Conservation (phyloP, 768 basidiomycete genomes). For the Pleurotus platypus region DNA sequence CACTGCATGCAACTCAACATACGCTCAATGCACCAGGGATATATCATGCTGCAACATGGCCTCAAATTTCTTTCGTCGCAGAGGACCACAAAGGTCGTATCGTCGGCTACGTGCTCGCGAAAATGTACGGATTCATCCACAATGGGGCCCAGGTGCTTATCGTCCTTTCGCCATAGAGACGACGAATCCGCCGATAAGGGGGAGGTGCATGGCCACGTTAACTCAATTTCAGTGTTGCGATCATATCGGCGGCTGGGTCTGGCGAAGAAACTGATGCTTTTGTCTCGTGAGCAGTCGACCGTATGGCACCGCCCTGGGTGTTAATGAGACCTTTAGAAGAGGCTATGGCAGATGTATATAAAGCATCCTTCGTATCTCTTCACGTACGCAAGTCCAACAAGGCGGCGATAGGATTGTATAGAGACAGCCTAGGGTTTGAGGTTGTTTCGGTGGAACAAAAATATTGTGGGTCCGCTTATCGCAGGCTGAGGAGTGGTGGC, state of each 20-base stretch:
- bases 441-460: constrained; percentile 83
- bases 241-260: constrained; percentile 89
- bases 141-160: not conserved
- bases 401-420: constrained; percentile 85
- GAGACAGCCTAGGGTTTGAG: constrained; percentile 86
- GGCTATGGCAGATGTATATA: constrained; percentile 88
- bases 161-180: constrained; percentile 20
- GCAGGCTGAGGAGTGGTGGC: not conserved
- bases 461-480: constrained; percentile 66
- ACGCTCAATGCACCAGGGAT: constrained; percentile 51
- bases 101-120: constrained; percentile 94
- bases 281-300: constrained; percentile 65
- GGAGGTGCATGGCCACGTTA: constrained; percentile 86
- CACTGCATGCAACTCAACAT: not conserved
- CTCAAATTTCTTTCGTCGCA: constrained; percentile 88
- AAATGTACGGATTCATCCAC: constrained; percentile 58
- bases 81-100: constrained; percentile 87
- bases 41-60: constrained; percentile 90
- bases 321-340: constrained; percentile 51
- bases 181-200: constrained; percentile 48
- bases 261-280: constrained; percentile 91
- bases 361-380: constrained; percentile 78
- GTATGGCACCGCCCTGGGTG: too few species aligned
- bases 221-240: constrained; percentile 91
- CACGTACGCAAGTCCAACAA: constrained; percentile 96